These are phyloP conservation scores for Nemania sp. DNA, from an alignment of 2,329 filamentous ascomycete species.

Conservation along the genomic window DNA sequence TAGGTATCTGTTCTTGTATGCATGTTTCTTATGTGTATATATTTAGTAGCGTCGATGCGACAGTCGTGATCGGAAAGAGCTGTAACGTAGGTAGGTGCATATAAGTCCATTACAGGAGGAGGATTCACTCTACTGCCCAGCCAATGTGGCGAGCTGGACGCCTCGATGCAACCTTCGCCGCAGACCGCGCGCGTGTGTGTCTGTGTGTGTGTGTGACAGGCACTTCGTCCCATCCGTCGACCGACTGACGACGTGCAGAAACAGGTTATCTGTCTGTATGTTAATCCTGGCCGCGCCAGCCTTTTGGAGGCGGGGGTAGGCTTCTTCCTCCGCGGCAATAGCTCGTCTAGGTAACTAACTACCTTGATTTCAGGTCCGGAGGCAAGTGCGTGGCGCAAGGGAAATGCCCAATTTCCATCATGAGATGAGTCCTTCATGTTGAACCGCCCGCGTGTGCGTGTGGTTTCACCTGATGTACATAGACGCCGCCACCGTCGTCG, in stretches of 20 bases:
- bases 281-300: too few relatives aligned
- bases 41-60: constrained; percentile 15
- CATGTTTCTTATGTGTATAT: constrained; percentile 12
- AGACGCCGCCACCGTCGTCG: neutral
- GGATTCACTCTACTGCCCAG: too few relatives aligned
- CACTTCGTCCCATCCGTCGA: neutral
- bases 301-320: too few relatives aligned
- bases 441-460: neutral
- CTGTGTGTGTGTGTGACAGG: neutral
- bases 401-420: neutral
- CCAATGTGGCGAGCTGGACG: neutral
- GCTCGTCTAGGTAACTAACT: too few relatives aligned
- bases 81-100: neutral
- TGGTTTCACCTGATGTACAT: neutral
- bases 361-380: neutral
- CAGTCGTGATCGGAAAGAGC: constrained; percentile 5
- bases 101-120: too few relatives aligned
- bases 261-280: too few relatives aligned
- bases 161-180: constrained; percentile 13
- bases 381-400: neutral
- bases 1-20: neutral
- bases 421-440: neutral
- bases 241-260: too few relatives aligned
- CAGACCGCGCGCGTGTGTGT: neutral
- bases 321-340: neutral